Conservation (phyloP, 495 filamentous ascomycete species). For the Xylaria cubensis region DNA sequence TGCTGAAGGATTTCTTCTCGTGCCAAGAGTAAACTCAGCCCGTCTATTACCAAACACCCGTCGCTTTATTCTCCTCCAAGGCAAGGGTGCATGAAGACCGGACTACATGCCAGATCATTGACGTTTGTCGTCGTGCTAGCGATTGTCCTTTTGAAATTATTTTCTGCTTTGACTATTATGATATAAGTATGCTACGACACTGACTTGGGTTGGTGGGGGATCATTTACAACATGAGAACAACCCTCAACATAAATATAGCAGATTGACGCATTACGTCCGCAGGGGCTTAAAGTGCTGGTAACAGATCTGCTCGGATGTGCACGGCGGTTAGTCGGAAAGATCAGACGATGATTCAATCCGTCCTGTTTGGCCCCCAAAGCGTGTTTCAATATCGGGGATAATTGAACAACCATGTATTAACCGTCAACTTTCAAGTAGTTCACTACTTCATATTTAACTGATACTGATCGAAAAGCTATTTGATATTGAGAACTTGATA, state of each 20-base stretch:
- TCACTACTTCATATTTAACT: background rate
- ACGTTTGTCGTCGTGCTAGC: conserved; percentile 3
- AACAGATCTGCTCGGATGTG: conserved; percentile 10
- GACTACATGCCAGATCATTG: conserved; percentile 64
- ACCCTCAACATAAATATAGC: background rate
- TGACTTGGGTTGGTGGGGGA: background rate
- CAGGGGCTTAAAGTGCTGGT: background rate
- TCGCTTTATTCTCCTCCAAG: conserved; percentile 61
- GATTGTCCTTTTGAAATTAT: background rate
- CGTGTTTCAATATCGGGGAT: conserved; percentile 6
- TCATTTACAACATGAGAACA: background rate
- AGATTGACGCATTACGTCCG: background rate
- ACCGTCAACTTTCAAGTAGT: background rate
- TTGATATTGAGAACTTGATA: background rate
- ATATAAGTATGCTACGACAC: background rate
- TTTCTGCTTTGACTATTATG: background rate
- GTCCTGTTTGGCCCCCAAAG: conserved; percentile 4
- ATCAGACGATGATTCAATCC: conserved; percentile 19
- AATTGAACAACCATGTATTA: conserved; percentile 5
- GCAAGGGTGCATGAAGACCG: conserved; percentile 86
- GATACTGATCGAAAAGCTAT: background rate
- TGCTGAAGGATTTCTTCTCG: conserved; percentile 97
- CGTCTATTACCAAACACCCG: conserved; percentile 93
- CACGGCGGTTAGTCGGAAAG: conserved; percentile 13
- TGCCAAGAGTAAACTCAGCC: conserved; percentile 83